Percentiles rank a stretch among this genome's conserved stretches.
phyloP scores from a whole-genome alignment of 2,329 filamentous ascomycete species.

The Decorospora gaudefroyi region DNA sequence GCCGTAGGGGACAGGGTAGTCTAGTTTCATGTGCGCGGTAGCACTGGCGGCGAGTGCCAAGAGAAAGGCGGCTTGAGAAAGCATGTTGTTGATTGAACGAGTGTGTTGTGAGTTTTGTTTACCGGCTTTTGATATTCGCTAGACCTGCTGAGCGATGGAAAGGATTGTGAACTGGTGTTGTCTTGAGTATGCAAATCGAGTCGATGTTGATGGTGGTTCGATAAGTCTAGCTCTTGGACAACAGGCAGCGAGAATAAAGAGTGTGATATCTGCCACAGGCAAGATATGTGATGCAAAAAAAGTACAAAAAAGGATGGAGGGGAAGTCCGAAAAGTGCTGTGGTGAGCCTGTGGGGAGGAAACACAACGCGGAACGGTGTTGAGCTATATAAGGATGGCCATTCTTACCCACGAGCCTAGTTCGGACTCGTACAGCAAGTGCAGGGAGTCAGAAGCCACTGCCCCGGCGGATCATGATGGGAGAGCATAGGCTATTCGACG shows the following conservation, averaged over 20 bases:
- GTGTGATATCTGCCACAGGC: constrained; percentile 47
- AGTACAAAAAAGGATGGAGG: constrained; percentile 24
- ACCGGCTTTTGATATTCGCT: constrained; percentile 39
- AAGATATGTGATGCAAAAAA: constrained; percentile 32
- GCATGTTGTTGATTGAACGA: constrained; percentile 48
- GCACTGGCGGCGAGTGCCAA: constrained; percentile 61
- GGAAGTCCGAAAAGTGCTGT: constrained; percentile 31
- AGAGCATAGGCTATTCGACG: constrained; percentile 35
- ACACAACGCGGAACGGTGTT: constrained; percentile 22
- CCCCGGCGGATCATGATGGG: constrained; percentile 34
- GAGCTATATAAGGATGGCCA: constrained; percentile 29
- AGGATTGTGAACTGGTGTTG: constrained; percentile 19
- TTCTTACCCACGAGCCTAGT: constrained; percentile 20
- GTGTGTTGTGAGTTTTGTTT: constrained; percentile 22
- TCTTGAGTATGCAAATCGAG: constrained; percentile 12
- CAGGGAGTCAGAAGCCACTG: constrained; percentile 26
- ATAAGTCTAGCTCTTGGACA: constrained; percentile 33
- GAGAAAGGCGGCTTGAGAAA: constrained; percentile 59
- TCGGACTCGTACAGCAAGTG: constrained; percentile 18
- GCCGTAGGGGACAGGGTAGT: constrained; percentile 66
- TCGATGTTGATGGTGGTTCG: constrained; percentile 8
- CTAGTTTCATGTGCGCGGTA: constrained; percentile 78
- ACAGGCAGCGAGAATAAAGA: constrained; percentile 33
- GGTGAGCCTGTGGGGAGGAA: constrained; percentile 30
- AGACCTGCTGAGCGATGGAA: constrained; percentile 47